Evolutionary conservation across 176 grass and related monocot species (phyloP).

Genomic region (Musa beccarii): DNA sequence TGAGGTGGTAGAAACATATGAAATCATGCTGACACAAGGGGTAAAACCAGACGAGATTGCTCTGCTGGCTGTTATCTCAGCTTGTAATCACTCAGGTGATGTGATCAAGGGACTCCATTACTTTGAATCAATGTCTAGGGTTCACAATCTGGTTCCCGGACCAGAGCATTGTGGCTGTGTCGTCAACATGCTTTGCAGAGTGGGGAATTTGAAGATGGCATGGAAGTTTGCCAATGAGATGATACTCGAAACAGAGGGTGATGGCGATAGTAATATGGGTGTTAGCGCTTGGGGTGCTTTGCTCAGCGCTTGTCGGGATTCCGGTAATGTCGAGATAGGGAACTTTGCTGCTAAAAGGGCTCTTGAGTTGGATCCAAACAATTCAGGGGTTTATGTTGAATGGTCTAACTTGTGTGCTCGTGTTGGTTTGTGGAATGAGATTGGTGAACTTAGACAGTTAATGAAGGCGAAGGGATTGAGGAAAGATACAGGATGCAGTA

Average conservation of each 20-base stretch:
- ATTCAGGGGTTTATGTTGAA: constrained; percentile 39
- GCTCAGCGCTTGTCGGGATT: constrained; percentile 43
- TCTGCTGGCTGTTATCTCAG: constrained; percentile 48
- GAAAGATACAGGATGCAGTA: constrained; percentile 42
- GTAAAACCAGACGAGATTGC: constrained; percentile 41
- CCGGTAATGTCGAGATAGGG: constrained; percentile 31
- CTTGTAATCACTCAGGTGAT: constrained; percentile 43
- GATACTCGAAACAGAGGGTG: background rate
- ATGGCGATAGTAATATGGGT: constrained; percentile 9
- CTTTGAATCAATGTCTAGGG: constrained; percentile 28
- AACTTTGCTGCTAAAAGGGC: constrained; percentile 54
- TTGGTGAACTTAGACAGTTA: constrained; percentile 30
- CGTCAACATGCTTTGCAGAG: constrained; percentile 46
- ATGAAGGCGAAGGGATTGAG: constrained; percentile 46
- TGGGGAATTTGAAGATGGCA: constrained; percentile 39
- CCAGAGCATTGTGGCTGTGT: constrained; percentile 47
- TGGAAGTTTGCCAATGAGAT: constrained; percentile 42
- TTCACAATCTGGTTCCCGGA: constrained; percentile 32
- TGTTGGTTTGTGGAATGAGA: constrained; percentile 52
- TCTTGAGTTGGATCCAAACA: constrained; percentile 42
- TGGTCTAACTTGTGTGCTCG: constrained; percentile 56
- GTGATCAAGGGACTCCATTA: constrained; percentile 38
- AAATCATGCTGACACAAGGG: constrained; percentile 30
- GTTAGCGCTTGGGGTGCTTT: constrained; percentile 42
- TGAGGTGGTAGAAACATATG: constrained; percentile 41